Conservation (phyloP, 2,329 filamentous ascomycete species). For the Sporothrix phasma region DNA sequence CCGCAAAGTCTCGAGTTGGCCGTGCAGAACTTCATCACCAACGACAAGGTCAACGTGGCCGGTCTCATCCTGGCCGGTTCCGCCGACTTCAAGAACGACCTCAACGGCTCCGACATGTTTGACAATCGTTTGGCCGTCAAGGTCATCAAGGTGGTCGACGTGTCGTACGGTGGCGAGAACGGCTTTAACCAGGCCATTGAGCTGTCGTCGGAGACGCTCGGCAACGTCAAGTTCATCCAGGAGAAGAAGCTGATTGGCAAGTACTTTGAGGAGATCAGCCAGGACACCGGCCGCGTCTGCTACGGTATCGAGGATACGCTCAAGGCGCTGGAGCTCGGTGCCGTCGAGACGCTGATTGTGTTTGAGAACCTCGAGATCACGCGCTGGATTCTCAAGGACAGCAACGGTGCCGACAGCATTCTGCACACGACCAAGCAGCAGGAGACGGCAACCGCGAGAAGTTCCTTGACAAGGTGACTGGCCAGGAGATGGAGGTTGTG, state of each 20-base stretch:
- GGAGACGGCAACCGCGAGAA: slow-evolving; percentile 65
- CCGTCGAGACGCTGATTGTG: slow-evolving; percentile 87
- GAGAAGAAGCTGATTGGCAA: slow-evolving; percentile 99
- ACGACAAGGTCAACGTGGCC: slow-evolving; percentile 96
- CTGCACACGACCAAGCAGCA: slow-evolving; percentile 83
- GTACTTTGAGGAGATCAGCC: slow-evolving; percentile 98
- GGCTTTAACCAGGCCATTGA: slow-evolving; percentile 99
- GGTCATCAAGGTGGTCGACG: slow-evolving; percentile 99
- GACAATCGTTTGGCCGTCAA: slow-evolving; percentile 83
- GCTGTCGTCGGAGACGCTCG: slow-evolving; percentile 83
- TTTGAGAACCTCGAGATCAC: slow-evolving; percentile 96
- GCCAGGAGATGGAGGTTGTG: slow-evolving; percentile 92
- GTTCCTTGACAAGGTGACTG: slow-evolving; percentile 93
- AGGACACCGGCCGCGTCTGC: slow-evolving; percentile 93
- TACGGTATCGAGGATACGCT: slow-evolving; percentile 97
- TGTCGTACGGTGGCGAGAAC: slow-evolving; percentile 97
- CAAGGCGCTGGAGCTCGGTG: slow-evolving; percentile 91
- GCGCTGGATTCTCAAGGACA: slow-evolving; percentile 80
- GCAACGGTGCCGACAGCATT: slow-evolving; percentile 59
- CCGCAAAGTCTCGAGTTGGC: slow-evolving; percentile 94
- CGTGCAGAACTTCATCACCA: slow-evolving; percentile 97
- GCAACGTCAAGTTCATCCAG: slow-evolving; percentile 99
- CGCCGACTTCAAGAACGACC: slow-evolving; percentile 98
- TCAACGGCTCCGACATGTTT: slow-evolving; percentile 96
- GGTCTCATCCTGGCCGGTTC: slow-evolving; percentile 93